phyloP scores from a whole-genome alignment of 108 stramenopile genomes.

The Pseudonitzschia multistriata region DNA sequence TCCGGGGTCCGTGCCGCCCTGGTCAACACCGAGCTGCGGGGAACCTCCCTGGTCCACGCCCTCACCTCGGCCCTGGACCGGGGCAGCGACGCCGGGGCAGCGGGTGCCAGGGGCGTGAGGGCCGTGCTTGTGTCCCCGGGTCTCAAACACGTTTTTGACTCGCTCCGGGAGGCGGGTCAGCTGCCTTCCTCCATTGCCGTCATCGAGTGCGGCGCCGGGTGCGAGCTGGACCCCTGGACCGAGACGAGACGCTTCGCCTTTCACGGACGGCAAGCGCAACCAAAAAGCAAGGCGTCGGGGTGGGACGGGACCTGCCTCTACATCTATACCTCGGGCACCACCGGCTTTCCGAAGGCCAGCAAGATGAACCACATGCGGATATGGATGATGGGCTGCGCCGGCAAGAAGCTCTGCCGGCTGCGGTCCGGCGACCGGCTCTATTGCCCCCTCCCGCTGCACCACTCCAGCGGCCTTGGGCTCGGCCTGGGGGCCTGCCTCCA shows the following conservation, averaged over 20 bases:
- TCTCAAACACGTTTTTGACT: slow-evolving; percentile 9
- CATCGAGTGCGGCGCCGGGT: slow-evolving; percentile 13
- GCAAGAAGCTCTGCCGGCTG: slow-evolving; percentile 7
- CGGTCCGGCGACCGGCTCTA: slow-evolving; percentile 9
- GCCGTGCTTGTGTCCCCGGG: slow-evolving; percentile 16
- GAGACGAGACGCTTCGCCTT: slow-evolving; percentile 17
- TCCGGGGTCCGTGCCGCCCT: slow-evolving; percentile 16
- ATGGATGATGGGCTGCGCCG: slow-evolving; percentile 9
- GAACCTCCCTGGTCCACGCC: slow-evolving; percentile 17
- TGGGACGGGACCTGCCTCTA: slow-evolving; percentile 7
- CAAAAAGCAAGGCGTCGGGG: not conserved
- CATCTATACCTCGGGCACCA: slow-evolving; percentile 96
- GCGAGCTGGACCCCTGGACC: slow-evolving; percentile 14
- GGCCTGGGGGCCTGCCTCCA: slow-evolving; percentile 19
- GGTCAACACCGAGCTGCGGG: slow-evolving; percentile 19
- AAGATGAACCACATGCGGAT: slow-evolving; percentile 25
- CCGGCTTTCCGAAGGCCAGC: slow-evolving; percentile 60
- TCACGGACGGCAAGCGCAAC: not conserved
- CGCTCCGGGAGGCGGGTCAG: not conserved
- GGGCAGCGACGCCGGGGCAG: not conserved
- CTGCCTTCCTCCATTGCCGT: slow-evolving; percentile 1
- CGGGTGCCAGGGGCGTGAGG: not conserved
- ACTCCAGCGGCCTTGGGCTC: slow-evolving; percentile 3
- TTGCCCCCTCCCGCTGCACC: slow-evolving; percentile 17
- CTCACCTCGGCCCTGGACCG: slow-evolving; percentile 6